Conservation (phyloP, 2,329 filamentous ascomycete genomes). For the Clarireedia sp. region DNA sequence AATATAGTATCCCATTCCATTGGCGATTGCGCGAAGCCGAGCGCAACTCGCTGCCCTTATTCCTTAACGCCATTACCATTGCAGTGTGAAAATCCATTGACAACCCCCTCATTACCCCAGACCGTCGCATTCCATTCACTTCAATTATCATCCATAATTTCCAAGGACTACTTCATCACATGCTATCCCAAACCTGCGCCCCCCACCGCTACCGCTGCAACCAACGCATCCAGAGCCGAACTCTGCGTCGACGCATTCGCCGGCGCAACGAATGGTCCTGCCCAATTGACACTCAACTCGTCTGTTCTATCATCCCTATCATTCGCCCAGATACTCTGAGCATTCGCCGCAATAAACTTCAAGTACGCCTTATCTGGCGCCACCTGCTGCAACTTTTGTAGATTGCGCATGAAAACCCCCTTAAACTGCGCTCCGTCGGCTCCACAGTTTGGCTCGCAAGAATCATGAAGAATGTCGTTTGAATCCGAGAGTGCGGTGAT, state of each 20-base stretch:
- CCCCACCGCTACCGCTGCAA: slow-evolving; percentile 42
- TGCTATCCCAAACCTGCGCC: background rate
- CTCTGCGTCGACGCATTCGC: slow-evolving; percentile 54
- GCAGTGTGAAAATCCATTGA: background rate
- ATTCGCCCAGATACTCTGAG: slow-evolving; percentile 56
- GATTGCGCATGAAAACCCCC: slow-evolving; percentile 60
- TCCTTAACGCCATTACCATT: background rate
- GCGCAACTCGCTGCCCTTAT: background rate
- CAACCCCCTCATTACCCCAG: background rate
- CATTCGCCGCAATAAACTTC: slow-evolving; percentile 53
- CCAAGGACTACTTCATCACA: background rate
- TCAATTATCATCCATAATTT: background rate
- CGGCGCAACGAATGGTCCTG: slow-evolving; percentile 45
- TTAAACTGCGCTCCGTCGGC: slow-evolving; percentile 62
- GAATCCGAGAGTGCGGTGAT: slow-evolving; percentile 38
- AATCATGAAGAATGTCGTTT: slow-evolving; percentile 45
- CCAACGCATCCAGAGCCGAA: slow-evolving; percentile 58
- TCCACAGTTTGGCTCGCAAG: slow-evolving; percentile 40
- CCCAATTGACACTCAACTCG: slow-evolving; percentile 55
- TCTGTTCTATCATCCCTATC: slow-evolving; percentile 39
- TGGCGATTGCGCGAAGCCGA: no score
- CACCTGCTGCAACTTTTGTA: slow-evolving; percentile 43
- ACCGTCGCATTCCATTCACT: background rate
- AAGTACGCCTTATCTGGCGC: slow-evolving; percentile 43
- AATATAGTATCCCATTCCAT: no score